Evolutionary conservation across 2,329 filamentous ascomycete genomes (phyloP).

Genomic region (Dendryphion nanum): DNA sequence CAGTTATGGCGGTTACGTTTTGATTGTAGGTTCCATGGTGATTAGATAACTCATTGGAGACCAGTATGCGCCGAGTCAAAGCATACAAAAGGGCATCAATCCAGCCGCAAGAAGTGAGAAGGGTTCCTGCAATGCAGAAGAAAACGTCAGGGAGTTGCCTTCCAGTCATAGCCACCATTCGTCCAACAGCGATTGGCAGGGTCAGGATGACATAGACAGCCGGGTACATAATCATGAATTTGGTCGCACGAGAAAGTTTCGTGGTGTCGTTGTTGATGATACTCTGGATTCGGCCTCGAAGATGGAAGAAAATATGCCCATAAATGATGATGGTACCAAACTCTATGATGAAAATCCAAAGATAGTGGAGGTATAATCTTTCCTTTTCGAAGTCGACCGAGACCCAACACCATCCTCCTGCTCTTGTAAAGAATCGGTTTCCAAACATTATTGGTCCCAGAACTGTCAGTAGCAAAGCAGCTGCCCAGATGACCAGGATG

Average conservation of each 20-base stretch:
- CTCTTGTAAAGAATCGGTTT: conserved; percentile 46
- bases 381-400: conserved; percentile 43
- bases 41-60: conserved; percentile 30
- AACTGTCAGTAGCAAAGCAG: conserved; percentile 47
- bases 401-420: conserved; percentile 57
- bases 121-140: conserved; percentile 59
- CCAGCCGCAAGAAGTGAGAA: conserved; percentile 53
- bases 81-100: conserved; percentile 45
- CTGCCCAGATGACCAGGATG: conserved; percentile 48
- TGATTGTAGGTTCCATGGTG: conserved; percentile 21
- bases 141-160: conserved; percentile 50
- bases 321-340: conserved; percentile 53
- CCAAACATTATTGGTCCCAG: conserved; percentile 46
- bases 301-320: conserved; percentile 48
- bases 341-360: conserved; percentile 56
- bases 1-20: conserved; percentile 17
- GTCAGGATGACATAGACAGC: conserved; percentile 67
- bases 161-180: conserved; percentile 40
- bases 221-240: conserved; percentile 66
- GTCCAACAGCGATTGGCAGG: conserved; percentile 56
- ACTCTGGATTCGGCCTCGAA: conserved; percentile 45
- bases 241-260: conserved; percentile 42
- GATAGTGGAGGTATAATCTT: conserved; percentile 52
- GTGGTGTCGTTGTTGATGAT: conserved; percentile 34
- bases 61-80: conserved; percentile 41